Percentiles rank a stretch among this genome's conserved stretches.
Conservation (phyloP, 805 yeast genomes). For the Kurtzmaniella cleridarum region DNA sequence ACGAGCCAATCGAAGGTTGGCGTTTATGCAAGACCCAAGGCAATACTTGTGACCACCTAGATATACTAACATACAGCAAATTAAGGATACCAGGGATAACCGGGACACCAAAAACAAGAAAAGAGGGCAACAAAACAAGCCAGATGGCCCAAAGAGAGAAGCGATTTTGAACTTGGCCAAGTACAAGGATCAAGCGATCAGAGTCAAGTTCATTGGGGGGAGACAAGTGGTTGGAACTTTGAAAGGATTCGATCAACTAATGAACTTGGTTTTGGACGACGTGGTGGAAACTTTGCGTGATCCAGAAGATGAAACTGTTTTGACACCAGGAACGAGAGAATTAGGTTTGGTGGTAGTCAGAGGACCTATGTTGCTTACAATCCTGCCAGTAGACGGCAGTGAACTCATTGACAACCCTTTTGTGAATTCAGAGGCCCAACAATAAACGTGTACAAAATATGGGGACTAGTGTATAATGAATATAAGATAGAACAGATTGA, state of each 20-base stretch:
- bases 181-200: conserved; percentile 65
- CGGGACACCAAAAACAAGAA: conserved; percentile 9
- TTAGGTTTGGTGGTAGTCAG: conserved; percentile 80
- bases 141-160: conserved; percentile 82
- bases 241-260: conserved; percentile 78
- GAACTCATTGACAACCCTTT: conserved; percentile 71
- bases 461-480: no score
- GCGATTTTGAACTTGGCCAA: conserved; percentile 78
- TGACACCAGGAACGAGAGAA: conserved; percentile 54
- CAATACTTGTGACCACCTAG: neutral
- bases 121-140: conserved; percentile 17
- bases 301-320: conserved; percentile 53
- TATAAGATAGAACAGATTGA: neutral
- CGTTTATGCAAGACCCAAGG: no score
- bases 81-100: conserved; percentile 16
- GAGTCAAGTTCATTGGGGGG: conserved; percentile 82
- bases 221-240: conserved; percentile 75
- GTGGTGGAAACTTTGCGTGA: conserved; percentile 65
- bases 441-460: neutral
- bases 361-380: conserved; percentile 72
- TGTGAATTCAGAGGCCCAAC: conserved; percentile 14
- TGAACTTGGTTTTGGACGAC: conserved; percentile 73
- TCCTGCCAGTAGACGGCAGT: conserved; percentile 70
- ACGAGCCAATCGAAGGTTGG: neutral
- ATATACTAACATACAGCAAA: conserved; percentile 6